Evolutionary conservation across 345 rosid species (phyloP).

Genomic region (Gossypium ekmanianum): DNA sequence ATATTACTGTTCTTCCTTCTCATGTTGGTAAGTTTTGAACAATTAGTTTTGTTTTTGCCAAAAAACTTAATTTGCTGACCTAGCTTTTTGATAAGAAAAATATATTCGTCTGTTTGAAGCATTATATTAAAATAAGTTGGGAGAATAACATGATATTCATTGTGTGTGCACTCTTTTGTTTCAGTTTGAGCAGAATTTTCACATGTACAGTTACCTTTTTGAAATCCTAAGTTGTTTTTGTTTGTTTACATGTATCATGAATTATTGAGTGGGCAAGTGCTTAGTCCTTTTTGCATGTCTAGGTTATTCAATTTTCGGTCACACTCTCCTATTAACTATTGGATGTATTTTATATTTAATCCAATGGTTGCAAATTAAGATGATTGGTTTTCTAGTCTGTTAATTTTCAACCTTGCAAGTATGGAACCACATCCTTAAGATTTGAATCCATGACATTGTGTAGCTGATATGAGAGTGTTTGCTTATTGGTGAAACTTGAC

Average conservation of each 20-base stretch:
- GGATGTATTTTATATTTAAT: background rate
- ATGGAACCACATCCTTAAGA: background rate
- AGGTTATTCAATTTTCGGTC: background rate
- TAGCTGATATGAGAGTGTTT: background rate
- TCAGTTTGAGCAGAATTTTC: background rate
- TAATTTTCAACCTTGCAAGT: background rate
- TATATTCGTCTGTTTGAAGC: background rate
- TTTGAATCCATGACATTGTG: background rate
- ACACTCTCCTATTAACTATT: background rate
- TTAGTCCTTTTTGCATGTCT: background rate
- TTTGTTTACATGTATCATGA: background rate
- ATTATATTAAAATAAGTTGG: background rate
- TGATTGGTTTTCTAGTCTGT: background rate
- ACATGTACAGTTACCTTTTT: background rate
- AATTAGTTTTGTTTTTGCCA: background rate
- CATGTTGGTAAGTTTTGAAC: conserved; percentile 69
- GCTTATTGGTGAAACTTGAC: background rate
- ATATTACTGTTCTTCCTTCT: conserved; percentile 95
- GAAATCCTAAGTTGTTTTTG: background rate
- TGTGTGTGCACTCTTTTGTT: background rate
- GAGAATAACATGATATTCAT: background rate
- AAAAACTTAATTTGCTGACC: background rate
- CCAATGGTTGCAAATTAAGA: background rate
- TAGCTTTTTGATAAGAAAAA: background rate
- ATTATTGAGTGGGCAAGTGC: background rate